Evolutionary conservation across 2,329 filamentous ascomycete species (phyloP).

Genomic region (Apiospora marii): DNA sequence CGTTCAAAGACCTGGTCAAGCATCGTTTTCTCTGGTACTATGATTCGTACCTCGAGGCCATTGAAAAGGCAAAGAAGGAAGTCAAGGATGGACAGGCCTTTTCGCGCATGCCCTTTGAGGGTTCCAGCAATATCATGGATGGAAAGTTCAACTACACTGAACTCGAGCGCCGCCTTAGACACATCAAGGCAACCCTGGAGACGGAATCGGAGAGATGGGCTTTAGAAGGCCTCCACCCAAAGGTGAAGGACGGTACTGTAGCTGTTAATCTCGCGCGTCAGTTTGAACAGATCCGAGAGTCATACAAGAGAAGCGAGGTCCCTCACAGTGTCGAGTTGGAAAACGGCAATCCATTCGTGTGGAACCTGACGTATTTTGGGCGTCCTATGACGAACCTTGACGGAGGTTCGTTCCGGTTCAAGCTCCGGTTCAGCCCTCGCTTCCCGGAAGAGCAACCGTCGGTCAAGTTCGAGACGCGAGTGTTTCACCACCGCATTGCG

Average conservation of each 20-base stretch:
- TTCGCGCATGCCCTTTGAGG: conserved; percentile 88
- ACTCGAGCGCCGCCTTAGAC: conserved; percentile 72
- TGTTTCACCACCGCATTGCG: conserved; percentile 90
- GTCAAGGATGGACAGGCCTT: conserved; percentile 72
- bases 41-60: conserved; percentile 79
- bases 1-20: conserved; percentile 91
- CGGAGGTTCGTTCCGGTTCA: conserved; percentile 86
- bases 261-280: conserved; percentile 85
- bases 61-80: conserved; percentile 70
- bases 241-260: conserved; percentile 74
- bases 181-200: conserved; percentile 75
- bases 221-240: conserved; percentile 68
- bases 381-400: conserved; percentile 93
- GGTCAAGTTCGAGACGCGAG: conserved; percentile 77
- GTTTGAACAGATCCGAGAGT: conserved; percentile 80
- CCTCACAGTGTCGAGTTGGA: conserved; percentile 80
- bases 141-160: conserved; percentile 84
- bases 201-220: conserved; percentile 78
- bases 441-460: conserved; percentile 92
- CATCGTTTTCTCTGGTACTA: conserved; percentile 96
- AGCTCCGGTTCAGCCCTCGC: conserved; percentile 78
- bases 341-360: conserved; percentile 86
- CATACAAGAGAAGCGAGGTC: conserved; percentile 74
- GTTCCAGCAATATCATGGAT: conserved; percentile 78
- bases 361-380: conserved; percentile 89